Base-by-base conservation (phyloP, 805 yeast species). In the Saturnispora mendoncae region DNA sequence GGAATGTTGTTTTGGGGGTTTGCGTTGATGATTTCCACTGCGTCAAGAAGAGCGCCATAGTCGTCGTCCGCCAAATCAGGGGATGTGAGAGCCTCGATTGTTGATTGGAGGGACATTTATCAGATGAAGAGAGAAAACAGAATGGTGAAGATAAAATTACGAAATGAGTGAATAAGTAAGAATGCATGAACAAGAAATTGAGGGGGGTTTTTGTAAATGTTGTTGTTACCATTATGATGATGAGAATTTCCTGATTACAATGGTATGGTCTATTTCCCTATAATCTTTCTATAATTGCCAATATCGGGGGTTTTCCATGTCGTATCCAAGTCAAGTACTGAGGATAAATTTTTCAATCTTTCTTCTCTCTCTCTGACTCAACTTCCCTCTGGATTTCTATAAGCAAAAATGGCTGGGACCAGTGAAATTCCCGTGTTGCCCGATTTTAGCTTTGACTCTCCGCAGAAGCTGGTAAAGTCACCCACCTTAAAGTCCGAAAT, bases 41-140 rank as follows among this genome's bases (percentile, higher is more conserved):
- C 84, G 39, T 72, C 79, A 14, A 83, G 57, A 27, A 81, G 69
- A 41, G 62, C 65, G 38, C 72, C 75, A 80, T 84, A 83, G 61
- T 83, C 80, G 53, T 83, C 92, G 12, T 71, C 63, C 4, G 78
- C 69, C 27, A 80, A 64, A 13, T 71, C 69, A 26, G 79, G 72
- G 48, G 76, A 79, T 0, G 92, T 83, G 15, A 88, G 85, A 54
- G 68, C 69, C 36, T 53, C 60, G 15, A 58, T 49, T 10, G 53
- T 38, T 3, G 48, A 35, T 15, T 39, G 42, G 7, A 46, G 36
- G 2, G 50, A 39, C 50, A 44, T 43, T 32, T n/a, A n/a, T n/a
- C n/a, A n/a, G 9, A 23, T 6, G 6, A 23, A 23, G 9, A 6
- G 6, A 23, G 25, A 23, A 23, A 23, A 6, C 9, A 9, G 6